Evolutionary conservation across 1,284 basidiomycete species (phyloP).

Genomic region (Rugosomyces carneus): DNA sequence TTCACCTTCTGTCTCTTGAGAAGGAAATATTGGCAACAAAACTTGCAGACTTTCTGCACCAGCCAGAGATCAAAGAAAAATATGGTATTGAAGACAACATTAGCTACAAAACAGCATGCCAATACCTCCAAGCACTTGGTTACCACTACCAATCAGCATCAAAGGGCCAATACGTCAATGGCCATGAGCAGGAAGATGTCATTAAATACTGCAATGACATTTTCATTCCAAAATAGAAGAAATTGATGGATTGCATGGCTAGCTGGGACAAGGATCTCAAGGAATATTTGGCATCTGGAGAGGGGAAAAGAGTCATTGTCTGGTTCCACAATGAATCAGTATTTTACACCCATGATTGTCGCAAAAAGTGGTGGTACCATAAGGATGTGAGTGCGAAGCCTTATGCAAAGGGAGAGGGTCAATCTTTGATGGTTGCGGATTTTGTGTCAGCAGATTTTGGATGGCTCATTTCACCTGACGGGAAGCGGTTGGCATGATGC

Average conservation of each 20-base stretch:
- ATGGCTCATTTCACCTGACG: background rate
- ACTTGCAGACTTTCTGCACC: constrained; percentile 19
- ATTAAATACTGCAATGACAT: no score
- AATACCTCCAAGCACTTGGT: constrained; percentile 20
- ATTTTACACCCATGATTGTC: constrained; percentile 24
- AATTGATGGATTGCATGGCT: background rate
- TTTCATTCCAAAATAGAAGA: constrained; percentile 12
- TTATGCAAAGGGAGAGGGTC: constrained; percentile 6
- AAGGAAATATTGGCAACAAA: constrained; percentile 23
- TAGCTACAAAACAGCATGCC: constrained; percentile 18
- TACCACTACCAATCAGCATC: constrained; percentile 16
- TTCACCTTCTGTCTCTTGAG: constrained; percentile 25
- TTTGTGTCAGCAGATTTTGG: constrained; percentile 1
- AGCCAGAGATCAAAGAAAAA: constrained; percentile 17
- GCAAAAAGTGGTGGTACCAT: constrained; percentile 7
- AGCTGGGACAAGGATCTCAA: no score
- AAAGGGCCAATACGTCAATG: constrained; percentile 24
- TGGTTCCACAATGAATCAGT: constrained; percentile 27
- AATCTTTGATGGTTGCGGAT: constrained; percentile 4
- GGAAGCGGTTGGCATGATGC: background rate
- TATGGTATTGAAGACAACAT: constrained; percentile 22
- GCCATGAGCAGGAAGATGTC: constrained; percentile 23
- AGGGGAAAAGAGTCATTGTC: constrained; percentile 9
- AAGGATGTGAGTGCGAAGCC: constrained; percentile 6
- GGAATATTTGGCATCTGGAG: background rate